phyloP scores from a whole-genome alignment of 768 basidiomycete species.

The Xerocomellus intermedius region DNA sequence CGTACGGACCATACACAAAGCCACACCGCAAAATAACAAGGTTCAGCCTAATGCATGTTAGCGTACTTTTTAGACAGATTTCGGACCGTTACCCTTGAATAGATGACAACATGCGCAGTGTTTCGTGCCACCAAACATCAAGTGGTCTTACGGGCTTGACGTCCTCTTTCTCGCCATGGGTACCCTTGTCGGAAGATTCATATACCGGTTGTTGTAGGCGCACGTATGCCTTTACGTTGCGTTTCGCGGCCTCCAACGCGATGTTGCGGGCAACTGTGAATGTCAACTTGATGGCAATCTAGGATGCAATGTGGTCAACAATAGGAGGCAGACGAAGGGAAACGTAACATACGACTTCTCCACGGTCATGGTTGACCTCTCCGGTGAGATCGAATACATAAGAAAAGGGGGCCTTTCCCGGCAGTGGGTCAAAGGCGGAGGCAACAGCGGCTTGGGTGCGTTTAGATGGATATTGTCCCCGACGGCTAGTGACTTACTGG shows the following conservation, averaged over 20 bases:
- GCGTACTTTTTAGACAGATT: not conserved
- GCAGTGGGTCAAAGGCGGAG: slow-evolving; percentile 67
- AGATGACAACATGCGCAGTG: slow-evolving; percentile 67
- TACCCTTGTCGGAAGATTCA: slow-evolving; percentile 64
- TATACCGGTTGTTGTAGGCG: slow-evolving; percentile 79
- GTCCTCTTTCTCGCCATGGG: slow-evolving; percentile 70
- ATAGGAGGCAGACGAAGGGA: not conserved
- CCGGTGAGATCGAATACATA: slow-evolving; percentile 88
- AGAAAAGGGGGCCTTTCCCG: slow-evolving; percentile 65
- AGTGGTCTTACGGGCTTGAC: slow-evolving; percentile 66
- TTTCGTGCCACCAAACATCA: slow-evolving; percentile 90
- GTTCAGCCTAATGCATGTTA: slow-evolving; percentile 55
- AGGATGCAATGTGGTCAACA: slow-evolving; percentile 7
- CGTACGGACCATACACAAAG: slow-evolving; percentile 80
- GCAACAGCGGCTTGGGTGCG: slow-evolving; percentile 56
- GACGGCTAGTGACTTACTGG: slow-evolving; percentile 44
- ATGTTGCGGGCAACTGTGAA: slow-evolving; percentile 65
- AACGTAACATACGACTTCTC: slow-evolving; percentile 57
- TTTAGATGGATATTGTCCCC: slow-evolving; percentile 12
- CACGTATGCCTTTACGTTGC: slow-evolving; percentile 75
- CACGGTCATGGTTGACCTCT: slow-evolving; percentile 71
- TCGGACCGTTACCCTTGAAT: slow-evolving; percentile 58
- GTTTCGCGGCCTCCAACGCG: slow-evolving; percentile 76
- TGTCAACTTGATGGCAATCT: slow-evolving; percentile 81
- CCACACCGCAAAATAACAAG: slow-evolving; percentile 76